phyloP scores from a whole-genome alignment of 148 eudicot genomes.

The Rhododendron vialii region DNA sequence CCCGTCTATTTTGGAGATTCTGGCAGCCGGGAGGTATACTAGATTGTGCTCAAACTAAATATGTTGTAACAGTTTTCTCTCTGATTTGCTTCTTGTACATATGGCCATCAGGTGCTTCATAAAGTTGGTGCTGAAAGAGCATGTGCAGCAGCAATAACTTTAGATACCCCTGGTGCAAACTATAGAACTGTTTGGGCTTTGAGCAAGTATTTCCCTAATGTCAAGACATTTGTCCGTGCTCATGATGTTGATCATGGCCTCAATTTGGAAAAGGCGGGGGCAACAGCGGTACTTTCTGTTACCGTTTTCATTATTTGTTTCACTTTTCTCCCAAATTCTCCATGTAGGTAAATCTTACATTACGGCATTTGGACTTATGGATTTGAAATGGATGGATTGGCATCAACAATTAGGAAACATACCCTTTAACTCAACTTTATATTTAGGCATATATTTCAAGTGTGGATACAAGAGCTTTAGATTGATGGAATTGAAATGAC shows the following conservation, averaged over 20 bases:
- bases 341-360: neutral
- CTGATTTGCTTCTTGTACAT: conserved; percentile 18
- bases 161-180: conserved; percentile 97
- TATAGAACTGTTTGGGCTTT: conserved; percentile 99
- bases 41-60: conserved; percentile 10
- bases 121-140: conserved; percentile 98
- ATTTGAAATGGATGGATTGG: neutral
- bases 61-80: conserved; percentile 11
- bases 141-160: conserved; percentile 87
- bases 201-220: conserved; percentile 89
- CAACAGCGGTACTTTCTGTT: conserved; percentile 72
- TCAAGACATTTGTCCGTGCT: conserved; percentile 97
- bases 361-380: neutral
- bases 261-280: conserved; percentile 98
- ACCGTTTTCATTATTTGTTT: neutral
- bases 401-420: neutral
- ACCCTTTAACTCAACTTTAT: neutral
- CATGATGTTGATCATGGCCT: conserved; percentile 99
- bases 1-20: conserved; percentile 99
- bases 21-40: conserved; percentile 95
- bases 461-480: neutral
- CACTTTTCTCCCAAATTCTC: neutral
- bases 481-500: neutral
- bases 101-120: conserved; percentile 70
- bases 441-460: neutral